Evolutionary conservation across 768 basidiomycete genomes (phyloP), one percentile per base, ranked within the genome.

Genomic region (Mycena maculata): DNA sequence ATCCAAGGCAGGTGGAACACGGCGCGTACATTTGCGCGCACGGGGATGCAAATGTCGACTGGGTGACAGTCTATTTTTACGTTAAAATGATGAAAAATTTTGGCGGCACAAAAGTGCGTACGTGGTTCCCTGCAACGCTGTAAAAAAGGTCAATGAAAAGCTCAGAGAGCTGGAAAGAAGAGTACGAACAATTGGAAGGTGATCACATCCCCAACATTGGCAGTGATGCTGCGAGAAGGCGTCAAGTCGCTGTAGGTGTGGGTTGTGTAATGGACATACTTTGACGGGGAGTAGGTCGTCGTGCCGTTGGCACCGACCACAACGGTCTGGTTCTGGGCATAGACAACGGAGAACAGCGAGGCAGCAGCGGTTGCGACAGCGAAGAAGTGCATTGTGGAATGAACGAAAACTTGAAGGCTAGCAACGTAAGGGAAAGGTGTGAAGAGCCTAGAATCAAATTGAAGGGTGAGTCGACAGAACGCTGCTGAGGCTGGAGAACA

Each of bases 31-130:
- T 68, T 63, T 73, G 67, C 8, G 71, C 65, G 75, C 85, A 86
- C 33, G 85, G 85, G 41, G 62, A 62, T 25, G 77, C 74, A 71
- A 86, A 86, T 12, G 83, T 81, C 36, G 84, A 85, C 73, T 85
- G 82, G 41, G 83, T 83, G 64, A 81, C 79, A 27, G 82, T 82
- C 81, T 85, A 58, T 16, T 11, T 48, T 10, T 3, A 16, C 11
- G 38, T 30, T 28, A 15, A 30, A 13, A 6, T 36, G 20, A 18
- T 9, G 4, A 2, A 2, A 2, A 15, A 28, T 39, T 13, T 23
- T 18, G 1, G 3, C 2, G n/a, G 3, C 16, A 10, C n/a, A 25
- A 47, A 10, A 15, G 15, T 31, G 63, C 78, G 49, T 64, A 80
- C 78, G 68, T 79, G 78, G 70, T 79, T 81, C 70, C 74, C 73